These are phyloP conservation scores for Xerocomus spinulosus DNA, from an alignment of 768 basidiomycete species.

Conservation along the genomic window DNA sequence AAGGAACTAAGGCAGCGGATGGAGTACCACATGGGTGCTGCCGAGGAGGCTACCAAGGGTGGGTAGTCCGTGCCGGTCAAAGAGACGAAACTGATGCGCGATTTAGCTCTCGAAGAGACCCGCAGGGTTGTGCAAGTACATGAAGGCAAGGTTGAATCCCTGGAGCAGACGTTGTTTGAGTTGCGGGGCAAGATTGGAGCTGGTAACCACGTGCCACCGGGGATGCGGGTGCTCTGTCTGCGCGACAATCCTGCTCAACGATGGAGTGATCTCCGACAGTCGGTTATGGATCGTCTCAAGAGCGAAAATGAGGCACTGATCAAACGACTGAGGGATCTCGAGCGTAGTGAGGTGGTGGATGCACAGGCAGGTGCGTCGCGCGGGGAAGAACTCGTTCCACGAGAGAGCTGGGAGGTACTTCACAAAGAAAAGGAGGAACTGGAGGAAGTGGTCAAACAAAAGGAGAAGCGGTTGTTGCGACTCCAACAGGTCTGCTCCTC, in stretches of 20 bases:
- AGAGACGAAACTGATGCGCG: neutral
- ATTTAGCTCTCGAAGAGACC: constrained; percentile 43
- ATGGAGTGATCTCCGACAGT: constrained; percentile 73
- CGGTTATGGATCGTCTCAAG: constrained; percentile 69
- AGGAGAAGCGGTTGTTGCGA: constrained; percentile 74
- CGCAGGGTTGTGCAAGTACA: constrained; percentile 35
- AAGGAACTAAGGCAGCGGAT: constrained; percentile 40
- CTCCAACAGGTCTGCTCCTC: constrained; percentile 62
- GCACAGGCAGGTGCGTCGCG: constrained; percentile 13
- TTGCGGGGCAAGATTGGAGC: constrained; percentile 70
- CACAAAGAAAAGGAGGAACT: constrained; percentile 66
- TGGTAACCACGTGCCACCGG: constrained; percentile 71
- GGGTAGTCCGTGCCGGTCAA: neutral
- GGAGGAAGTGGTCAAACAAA: constrained; percentile 60
- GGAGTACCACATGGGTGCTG: constrained; percentile 35
- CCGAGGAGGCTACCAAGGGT: constrained; percentile 41
- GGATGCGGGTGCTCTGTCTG: constrained; percentile 63
- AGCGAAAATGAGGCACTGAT: constrained; percentile 83
- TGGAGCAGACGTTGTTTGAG: constrained; percentile 78
- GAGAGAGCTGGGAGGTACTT: constrained; percentile 74
- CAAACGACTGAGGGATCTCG: constrained; percentile 58
- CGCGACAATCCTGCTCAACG: constrained; percentile 78
- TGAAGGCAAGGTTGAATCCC: constrained; percentile 54
- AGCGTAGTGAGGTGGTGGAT: constrained; percentile 35
- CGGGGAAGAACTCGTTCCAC: constrained; percentile 50